phyloP scores from a whole-genome alignment of 2,329 filamentous ascomycete species.

The Talaromyces sp. region DNA sequence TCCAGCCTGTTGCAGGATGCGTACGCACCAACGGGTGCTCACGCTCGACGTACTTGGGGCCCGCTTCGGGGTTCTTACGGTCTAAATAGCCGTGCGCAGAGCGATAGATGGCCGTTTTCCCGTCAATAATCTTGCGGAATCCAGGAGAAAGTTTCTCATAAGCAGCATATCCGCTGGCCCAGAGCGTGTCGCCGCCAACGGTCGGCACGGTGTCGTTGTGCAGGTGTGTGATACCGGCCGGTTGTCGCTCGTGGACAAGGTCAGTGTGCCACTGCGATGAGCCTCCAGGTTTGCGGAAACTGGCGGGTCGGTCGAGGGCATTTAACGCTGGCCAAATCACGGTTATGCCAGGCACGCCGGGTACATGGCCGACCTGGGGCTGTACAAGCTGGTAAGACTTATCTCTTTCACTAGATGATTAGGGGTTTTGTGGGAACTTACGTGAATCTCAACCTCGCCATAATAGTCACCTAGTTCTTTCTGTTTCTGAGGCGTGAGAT shows the following conservation, averaged over 20 bases:
- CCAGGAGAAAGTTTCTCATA: conserved; percentile 69
- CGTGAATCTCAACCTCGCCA: conserved; percentile 65
- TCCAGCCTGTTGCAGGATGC: conserved; percentile 71
- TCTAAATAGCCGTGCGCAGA: conserved; percentile 66
- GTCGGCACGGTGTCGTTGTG: conserved; percentile 65
- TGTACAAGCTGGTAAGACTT: conserved; percentile 23
- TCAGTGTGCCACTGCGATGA: conserved; percentile 67
- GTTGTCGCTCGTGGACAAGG: conserved; percentile 66
- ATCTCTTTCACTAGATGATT: not conserved
- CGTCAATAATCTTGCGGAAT: conserved; percentile 68
- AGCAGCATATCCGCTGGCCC: conserved; percentile 66
- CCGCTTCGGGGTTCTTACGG: conserved; percentile 55
- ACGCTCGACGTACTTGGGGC: conserved; percentile 64
- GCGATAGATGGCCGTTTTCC: conserved; percentile 59
- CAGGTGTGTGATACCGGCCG: conserved; percentile 65
- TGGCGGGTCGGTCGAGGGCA: conserved; percentile 57
- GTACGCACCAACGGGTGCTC: conserved; percentile 65
- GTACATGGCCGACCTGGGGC: conserved; percentile 68
- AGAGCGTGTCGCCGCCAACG: conserved; percentile 66
- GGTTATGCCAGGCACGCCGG: conserved; percentile 59
- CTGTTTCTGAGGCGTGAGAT: conserved; percentile 59
- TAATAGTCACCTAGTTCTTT: conserved; percentile 59
- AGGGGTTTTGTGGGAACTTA: conserved; percentile 32
- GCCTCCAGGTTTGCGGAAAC: conserved; percentile 64
- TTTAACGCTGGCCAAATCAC: conserved; percentile 68